phyloP scores from a whole-genome alignment of 495 filamentous ascomycete species.

The Tuber calosporum region DNA sequence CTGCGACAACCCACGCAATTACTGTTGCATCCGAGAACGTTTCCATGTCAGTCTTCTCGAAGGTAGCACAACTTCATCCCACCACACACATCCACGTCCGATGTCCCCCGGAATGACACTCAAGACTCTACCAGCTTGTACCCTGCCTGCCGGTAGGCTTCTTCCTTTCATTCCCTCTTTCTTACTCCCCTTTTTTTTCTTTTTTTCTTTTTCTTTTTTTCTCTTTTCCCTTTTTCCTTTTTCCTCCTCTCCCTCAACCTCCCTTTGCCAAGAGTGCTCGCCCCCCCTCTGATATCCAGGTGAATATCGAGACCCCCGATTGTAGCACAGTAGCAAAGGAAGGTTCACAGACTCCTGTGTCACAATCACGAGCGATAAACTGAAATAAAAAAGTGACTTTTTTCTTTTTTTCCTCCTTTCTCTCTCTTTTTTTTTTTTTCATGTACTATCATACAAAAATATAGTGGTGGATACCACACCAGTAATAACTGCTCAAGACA shows the following conservation, averaged over 20 bases:
- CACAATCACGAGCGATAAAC: not conserved
- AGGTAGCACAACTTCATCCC: not conserved
- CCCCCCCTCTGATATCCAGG: not conserved
- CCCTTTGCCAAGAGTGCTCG: not conserved
- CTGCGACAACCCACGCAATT: not conserved
- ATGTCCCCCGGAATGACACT: not conserved
- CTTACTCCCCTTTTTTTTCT: not conserved
- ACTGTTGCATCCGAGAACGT: not conserved
- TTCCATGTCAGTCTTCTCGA: not conserved
- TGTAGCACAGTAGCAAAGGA: not conserved
- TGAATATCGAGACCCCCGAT: not conserved
- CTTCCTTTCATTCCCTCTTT: not conserved
- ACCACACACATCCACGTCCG: not conserved
- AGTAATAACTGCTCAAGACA: not conserved
- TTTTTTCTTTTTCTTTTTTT: not conserved
- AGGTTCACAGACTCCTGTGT: not conserved
- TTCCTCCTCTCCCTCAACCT: not conserved
- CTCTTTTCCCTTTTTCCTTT: not conserved
- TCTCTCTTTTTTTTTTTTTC: not conserved
- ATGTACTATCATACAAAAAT: not conserved
- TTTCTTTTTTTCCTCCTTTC: not conserved
- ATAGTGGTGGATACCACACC: not conserved
- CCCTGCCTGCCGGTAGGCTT: not conserved
- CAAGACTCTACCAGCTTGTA: not conserved
- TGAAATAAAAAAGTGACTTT: not conserved